Percentiles rank a stretch among this genome's conserved stretches.
phyloP scores from a whole-genome alignment of 2,329 filamentous ascomycete species.

The Paecilomyces fulvus region DNA sequence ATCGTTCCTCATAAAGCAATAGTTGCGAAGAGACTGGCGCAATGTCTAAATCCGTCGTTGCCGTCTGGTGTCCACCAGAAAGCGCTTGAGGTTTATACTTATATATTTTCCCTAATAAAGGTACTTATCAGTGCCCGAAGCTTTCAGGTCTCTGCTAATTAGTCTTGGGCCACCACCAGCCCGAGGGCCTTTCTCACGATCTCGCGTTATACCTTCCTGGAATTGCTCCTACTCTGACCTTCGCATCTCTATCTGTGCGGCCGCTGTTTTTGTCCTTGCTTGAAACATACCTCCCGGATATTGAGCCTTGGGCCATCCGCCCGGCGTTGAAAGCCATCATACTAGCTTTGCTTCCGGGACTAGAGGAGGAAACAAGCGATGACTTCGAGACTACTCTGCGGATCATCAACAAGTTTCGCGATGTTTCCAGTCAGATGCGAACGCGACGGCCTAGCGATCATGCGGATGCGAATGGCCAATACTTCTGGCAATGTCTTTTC shows the following conservation, averaged over 20 bases:
- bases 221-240: conserved; percentile 79
- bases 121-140: conserved; percentile 31
- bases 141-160: conserved; percentile 6
- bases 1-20: conserved; percentile 72
- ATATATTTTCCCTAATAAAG: conserved; percentile 80
- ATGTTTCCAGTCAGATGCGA: conserved; percentile 47
- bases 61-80: conserved; percentile 98
- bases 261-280: conserved; percentile 77
- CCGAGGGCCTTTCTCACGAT: conserved; percentile 70
- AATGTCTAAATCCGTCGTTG: conserved; percentile 87
- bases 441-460: conserved; percentile 42
- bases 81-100: conserved; percentile 83
- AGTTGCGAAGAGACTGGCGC: conserved; percentile 83
- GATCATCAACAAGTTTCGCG: conserved; percentile 69
- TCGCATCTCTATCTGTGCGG: conserved; percentile 85
- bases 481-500: conserved; percentile 98
- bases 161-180: conserved; percentile 23
- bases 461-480: conserved; percentile 60
- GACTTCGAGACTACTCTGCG: conserved; percentile 85
- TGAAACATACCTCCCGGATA: conserved; percentile 66
- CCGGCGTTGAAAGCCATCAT: conserved; percentile 87
- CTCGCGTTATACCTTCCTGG: conserved; percentile 84
- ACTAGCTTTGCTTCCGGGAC: conserved; percentile 75
- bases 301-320: conserved; percentile 64
- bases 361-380: conserved; percentile 95